Conservation (phyloP, 345 rosid genomes). For the Streptanthus diversifolius region DNA sequence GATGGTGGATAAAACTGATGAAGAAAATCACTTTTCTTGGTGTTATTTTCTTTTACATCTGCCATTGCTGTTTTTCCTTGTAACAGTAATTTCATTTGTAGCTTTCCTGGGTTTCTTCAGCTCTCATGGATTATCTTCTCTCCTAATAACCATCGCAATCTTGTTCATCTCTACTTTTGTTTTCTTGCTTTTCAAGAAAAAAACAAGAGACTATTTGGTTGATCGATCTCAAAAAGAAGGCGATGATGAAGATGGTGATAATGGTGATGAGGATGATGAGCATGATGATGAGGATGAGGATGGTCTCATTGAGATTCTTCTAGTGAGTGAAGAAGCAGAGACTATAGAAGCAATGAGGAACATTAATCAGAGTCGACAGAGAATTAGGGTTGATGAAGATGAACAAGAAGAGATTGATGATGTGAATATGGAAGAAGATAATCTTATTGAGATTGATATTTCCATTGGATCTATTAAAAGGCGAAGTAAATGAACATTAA, state of each 20-base stretch:
- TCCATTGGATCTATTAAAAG: slow-evolving; percentile 68
- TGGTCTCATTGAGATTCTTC: slow-evolving; percentile 31
- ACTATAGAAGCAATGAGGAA: slow-evolving; percentile 7
- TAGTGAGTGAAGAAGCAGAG: slow-evolving; percentile 13
- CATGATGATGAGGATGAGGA: slow-evolving; percentile 19
- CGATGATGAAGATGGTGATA: slow-evolving; percentile 16
- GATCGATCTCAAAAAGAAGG: slow-evolving; percentile 17
- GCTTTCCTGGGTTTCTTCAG: slow-evolving; percentile 9
- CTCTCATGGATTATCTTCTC: slow-evolving; percentile 11
- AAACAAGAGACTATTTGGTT: neutral
- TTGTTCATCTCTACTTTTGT: slow-evolving; percentile 9
- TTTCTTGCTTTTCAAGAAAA: slow-evolving; percentile 8
- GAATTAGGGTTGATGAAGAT: neutral
- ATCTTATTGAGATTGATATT: slow-evolving; percentile 78
- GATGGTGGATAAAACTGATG: slow-evolving; percentile 19
- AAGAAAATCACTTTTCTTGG: slow-evolving; percentile 25
- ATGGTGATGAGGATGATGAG: slow-evolving; percentile 11
- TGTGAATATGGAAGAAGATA: slow-evolving; percentile 56
- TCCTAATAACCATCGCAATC: slow-evolving; percentile 9
- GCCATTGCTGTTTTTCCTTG: slow-evolving; percentile 18
- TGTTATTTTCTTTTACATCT: slow-evolving; percentile 19
- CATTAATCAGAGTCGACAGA: slow-evolving; percentile 3
- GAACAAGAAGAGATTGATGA: slow-evolving; percentile 27
- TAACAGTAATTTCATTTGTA: neutral
- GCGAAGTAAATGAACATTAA: slow-evolving; percentile 5